Conservation (phyloP, 139 green algal species). For the Mesostigma viride region DNA sequence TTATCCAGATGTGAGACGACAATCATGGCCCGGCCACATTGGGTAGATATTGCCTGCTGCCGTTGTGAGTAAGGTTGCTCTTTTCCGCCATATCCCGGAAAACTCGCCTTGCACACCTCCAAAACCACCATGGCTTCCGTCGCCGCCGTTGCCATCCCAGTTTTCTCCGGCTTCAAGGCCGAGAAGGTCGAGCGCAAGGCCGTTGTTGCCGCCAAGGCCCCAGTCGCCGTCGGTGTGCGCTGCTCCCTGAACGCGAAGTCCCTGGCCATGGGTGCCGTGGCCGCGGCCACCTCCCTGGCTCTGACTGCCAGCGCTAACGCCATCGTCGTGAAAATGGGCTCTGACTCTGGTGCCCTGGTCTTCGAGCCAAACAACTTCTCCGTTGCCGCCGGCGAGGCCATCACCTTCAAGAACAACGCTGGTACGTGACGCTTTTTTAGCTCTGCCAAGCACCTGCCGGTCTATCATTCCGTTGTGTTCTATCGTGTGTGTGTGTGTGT, state of each 20-base stretch:
- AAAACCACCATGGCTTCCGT: not conserved
- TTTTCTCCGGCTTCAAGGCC: not conserved
- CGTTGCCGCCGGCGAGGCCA: conserved; percentile 59
- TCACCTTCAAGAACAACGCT: conserved; percentile 54
- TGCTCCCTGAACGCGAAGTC: not conserved
- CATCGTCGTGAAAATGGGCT: conserved; percentile 67
- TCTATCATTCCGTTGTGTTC: not conserved
- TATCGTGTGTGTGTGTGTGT: too few species aligned
- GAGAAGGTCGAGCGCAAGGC: not conserved
- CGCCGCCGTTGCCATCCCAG: not conserved
- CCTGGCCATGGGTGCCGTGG: conserved; percentile 31
- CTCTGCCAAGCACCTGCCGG: not conserved
- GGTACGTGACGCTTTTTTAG: too few species aligned
- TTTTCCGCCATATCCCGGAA: too few species aligned
- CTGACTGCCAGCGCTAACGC: conserved; percentile 59
- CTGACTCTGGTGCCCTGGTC: conserved; percentile 56
- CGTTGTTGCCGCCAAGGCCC: not conserved
- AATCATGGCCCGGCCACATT: too few species aligned
- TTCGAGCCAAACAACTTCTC: conserved; percentile 51
- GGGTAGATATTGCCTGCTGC: too few species aligned
- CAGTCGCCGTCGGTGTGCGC: conserved; percentile 2
- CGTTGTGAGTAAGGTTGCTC: too few species aligned
- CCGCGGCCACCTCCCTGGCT: conserved; percentile 50
- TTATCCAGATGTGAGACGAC: too few species aligned
- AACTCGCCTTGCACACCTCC: not conserved